Percentiles rank a stretch among this genome's conserved stretches.
Evolutionary conservation across 345 rosid genomes (phyloP).

Genomic region (Citrus australasica): DNA sequence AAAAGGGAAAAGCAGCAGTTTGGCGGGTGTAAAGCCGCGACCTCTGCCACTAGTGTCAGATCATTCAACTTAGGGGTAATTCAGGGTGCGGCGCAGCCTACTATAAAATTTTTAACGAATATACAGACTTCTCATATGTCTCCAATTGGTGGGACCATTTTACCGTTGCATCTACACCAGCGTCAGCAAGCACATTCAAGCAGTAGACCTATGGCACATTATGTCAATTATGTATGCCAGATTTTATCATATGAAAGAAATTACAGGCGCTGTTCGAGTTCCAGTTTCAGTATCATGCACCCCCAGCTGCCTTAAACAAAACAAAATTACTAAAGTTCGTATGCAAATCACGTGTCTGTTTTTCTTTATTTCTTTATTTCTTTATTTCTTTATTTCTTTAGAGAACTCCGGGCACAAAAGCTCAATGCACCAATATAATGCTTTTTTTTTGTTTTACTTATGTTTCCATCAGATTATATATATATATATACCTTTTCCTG

Average conservation of each 20-base stretch:
- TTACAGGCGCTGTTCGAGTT: too few species aligned
- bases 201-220: neutral
- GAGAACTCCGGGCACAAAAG: too few species aligned
- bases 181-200: constrained; percentile 10
- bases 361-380: too few species aligned
- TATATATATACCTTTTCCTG: neutral
- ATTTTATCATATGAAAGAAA: neutral
- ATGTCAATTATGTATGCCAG: neutral
- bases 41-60: neutral
- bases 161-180: constrained; percentile 16
- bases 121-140: neutral
- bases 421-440: too few species aligned
- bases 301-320: too few species aligned
- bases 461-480: neutral
- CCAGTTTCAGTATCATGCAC: too few species aligned
- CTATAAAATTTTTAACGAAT: neutral
- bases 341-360: too few species aligned
- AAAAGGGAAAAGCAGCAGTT: neutral
- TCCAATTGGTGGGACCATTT: constrained; percentile 12
- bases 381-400: too few species aligned
- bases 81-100: neutral
- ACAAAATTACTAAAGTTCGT: too few species aligned
- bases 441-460: neutral
- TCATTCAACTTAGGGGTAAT: neutral
- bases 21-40: neutral